phyloP scores from a whole-genome alignment of 2,329 filamentous ascomycete genomes.

The Sporothrix variecibatus region DNA sequence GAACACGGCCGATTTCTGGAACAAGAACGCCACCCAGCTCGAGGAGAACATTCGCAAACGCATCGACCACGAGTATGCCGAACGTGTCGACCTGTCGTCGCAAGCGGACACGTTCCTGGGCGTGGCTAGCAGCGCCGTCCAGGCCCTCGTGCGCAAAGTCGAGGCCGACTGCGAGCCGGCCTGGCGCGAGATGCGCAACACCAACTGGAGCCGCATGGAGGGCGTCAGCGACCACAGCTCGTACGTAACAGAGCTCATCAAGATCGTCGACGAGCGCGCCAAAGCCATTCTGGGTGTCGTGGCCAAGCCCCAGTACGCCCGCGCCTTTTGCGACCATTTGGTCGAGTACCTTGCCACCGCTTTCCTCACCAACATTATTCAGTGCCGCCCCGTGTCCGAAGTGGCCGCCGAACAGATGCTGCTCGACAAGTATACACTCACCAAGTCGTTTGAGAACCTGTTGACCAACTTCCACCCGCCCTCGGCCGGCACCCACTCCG shows the following conservation, averaged over 20 bases:
- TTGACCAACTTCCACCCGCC: conserved; percentile 61
- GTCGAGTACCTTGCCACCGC: conserved; percentile 80
- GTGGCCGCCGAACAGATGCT: conserved; percentile 97
- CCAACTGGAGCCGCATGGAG: conserved; percentile 91
- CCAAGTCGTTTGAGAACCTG: conserved; percentile 73
- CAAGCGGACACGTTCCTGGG: conserved; percentile 96
- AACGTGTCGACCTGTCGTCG: conserved; percentile 82
- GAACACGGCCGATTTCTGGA: conserved; percentile 98
- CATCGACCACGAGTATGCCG: conserved; percentile 75
- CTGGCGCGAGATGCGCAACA: conserved; percentile 98
- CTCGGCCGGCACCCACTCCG: conserved; percentile 34
- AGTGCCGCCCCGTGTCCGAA: conserved; percentile 88
- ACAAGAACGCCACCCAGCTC: conserved; percentile 86
- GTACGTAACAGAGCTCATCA: conserved; percentile 81
- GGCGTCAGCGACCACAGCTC: conserved; percentile 90
- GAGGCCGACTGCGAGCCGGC: conserved; percentile 80
- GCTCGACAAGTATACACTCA: conserved; percentile 88
- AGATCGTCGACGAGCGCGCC: conserved; percentile 69
- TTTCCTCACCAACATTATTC: conserved; percentile 82
- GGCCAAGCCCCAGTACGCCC: conserved; percentile 88
- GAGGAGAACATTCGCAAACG: conserved; percentile 93
- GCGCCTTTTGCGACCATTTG: conserved; percentile 94
- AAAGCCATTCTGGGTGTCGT: conserved; percentile 75
- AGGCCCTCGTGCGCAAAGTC: conserved; percentile 80
- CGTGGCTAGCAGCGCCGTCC: conserved; percentile 84